Conservation (phyloP, 2,329 filamentous ascomycete genomes). For the Fusarium incarnatum region DNA sequence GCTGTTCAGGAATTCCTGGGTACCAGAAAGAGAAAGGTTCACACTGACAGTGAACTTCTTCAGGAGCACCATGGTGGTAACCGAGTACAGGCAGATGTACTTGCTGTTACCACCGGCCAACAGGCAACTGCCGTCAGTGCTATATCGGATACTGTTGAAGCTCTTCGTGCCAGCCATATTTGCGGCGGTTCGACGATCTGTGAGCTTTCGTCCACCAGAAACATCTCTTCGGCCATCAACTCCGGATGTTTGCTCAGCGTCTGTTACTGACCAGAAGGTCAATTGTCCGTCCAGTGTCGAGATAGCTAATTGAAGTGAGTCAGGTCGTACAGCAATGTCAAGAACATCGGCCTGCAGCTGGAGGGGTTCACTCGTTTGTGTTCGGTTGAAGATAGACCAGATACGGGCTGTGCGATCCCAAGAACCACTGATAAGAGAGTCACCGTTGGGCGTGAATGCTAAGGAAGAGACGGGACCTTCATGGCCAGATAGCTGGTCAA, state of each 20-base stretch:
- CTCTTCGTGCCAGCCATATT: slow-evolving; percentile 91
- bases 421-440: slow-evolving; percentile 86
- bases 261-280: slow-evolving; percentile 92
- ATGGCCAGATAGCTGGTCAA: slow-evolving; percentile 91
- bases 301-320: slow-evolving; percentile 90
- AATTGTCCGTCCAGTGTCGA: slow-evolving; percentile 94
- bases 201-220: slow-evolving; percentile 88
- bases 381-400: slow-evolving; percentile 94
- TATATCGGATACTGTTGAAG: slow-evolving; percentile 90
- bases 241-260: slow-evolving; percentile 86
- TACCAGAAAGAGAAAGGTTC: slow-evolving; percentile 95
- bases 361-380: slow-evolving; percentile 93
- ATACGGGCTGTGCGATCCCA: slow-evolving; percentile 97
- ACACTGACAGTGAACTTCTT: slow-evolving; percentile 97
- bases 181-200: slow-evolving; percentile 89
- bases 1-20: slow-evolving; percentile 97
- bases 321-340: slow-evolving; percentile 86
- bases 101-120: slow-evolving; percentile 96
- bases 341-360: slow-evolving; percentile 93
- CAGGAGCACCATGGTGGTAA: slow-evolving; percentile 87
- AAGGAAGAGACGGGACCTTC: slow-evolving; percentile 92
- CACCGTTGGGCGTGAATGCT: slow-evolving; percentile 88
- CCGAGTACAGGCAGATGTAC: slow-evolving; percentile 98
- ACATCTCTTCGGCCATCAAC: slow-evolving; percentile 92
- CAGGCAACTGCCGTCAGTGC: slow-evolving; percentile 89